Conservation (phyloP, 768 basidiomycete species). For the Tricholoma flavovirens region DNA sequence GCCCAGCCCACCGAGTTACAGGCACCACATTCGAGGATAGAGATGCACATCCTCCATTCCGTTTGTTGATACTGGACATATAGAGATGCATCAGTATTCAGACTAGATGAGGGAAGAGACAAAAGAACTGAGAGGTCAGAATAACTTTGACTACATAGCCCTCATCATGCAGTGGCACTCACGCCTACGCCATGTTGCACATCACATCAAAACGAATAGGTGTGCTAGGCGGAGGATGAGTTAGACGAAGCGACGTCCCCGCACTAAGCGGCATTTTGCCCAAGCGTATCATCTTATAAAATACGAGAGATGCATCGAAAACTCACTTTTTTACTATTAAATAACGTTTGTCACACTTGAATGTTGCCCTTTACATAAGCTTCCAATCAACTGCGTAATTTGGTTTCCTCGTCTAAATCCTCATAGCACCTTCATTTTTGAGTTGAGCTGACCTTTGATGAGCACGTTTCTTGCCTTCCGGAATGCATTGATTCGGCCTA, state of each 20-base stretch:
- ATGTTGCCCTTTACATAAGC: background rate
- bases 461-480: slow-evolving; percentile 28
- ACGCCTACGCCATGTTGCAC: slow-evolving; percentile 11
- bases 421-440: background rate
- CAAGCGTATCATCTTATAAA: slow-evolving; percentile 2
- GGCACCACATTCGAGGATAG: too few species aligned
- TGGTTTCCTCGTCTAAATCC: background rate
- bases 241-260: slow-evolving; percentile 9
- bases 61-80: background rate
- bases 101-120: background rate
- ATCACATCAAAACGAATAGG: slow-evolving; percentile 15
- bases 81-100: background rate
- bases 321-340: background rate
- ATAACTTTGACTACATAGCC: slow-evolving; percentile 15
- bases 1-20: too few species aligned
- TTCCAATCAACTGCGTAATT: background rate
- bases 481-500: slow-evolving; percentile 12
- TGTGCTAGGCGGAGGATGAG: slow-evolving; percentile 10
- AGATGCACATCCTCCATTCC: too few species aligned
- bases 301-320: background rate
- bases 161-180: slow-evolving; percentile 12
- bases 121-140: background rate
- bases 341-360: too few species aligned
- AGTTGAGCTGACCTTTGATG: slow-evolving; percentile 12
- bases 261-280: slow-evolving; percentile 12